phyloP scores from a whole-genome alignment of 768 basidiomycete species.

The Boletellus sp. region DNA sequence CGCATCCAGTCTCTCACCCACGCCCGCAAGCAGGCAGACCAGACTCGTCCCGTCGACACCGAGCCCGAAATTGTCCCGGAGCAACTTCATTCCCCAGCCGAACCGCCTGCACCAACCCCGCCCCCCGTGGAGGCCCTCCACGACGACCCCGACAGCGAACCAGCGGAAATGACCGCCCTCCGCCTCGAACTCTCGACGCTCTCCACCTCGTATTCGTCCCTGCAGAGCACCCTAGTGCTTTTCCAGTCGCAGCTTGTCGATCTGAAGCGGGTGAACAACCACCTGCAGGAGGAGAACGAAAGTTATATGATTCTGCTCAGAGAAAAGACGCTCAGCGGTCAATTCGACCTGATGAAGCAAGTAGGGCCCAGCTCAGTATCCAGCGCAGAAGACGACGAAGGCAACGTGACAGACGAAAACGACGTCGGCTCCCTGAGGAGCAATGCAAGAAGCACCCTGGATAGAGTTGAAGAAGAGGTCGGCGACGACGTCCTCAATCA shows the following conservation, averaged over 20 bases:
- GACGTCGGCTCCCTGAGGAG: constrained; percentile 57
- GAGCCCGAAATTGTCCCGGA: constrained; percentile 42
- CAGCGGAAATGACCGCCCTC: constrained; percentile 84
- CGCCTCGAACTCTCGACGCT: constrained; percentile 82
- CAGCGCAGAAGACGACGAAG: constrained; percentile 36
- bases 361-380: constrained; percentile 48
- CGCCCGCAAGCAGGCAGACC: constrained; percentile 53
- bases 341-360: constrained; percentile 73
- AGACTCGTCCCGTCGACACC: constrained; percentile 30
- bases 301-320: constrained; percentile 91
- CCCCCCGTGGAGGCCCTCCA: constrained; percentile 41
- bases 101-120: constrained; percentile 17
- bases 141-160: constrained; percentile 66
- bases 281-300: constrained; percentile 94
- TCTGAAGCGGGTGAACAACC: constrained; percentile 81
- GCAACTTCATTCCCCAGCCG: constrained; percentile 30
- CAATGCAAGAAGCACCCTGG: constrained; percentile 54
- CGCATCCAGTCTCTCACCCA: constrained; percentile 79
- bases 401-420: constrained; percentile 34
- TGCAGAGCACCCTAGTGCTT: constrained; percentile 81
- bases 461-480: constrained; percentile 55
- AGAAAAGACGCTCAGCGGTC: constrained; percentile 88
- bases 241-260: constrained; percentile 83
- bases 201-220: constrained; percentile 76
- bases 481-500: constrained; percentile 41